Conservation (phyloP, 2,329 filamentous ascomycete genomes). For the Trichoderma koningiopsis region DNA sequence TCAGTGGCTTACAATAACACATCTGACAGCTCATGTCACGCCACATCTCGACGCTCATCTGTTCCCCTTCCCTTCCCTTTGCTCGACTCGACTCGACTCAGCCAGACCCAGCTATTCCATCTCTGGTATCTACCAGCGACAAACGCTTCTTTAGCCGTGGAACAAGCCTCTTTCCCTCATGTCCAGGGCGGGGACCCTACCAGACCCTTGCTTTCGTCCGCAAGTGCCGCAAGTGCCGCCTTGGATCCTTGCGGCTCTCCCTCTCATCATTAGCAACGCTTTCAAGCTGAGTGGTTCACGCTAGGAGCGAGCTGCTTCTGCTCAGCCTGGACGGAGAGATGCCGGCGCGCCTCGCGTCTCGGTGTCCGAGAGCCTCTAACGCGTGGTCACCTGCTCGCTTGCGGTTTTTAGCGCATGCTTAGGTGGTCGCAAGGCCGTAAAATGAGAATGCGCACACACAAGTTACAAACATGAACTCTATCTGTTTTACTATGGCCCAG, state of each 20-base stretch:
- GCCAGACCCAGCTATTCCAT: background rate
- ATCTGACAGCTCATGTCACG: background rate
- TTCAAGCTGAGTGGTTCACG: background rate
- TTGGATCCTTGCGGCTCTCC: background rate
- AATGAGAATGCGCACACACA: background rate
- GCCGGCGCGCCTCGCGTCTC: slow-evolving; percentile 22
- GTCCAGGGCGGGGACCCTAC: background rate
- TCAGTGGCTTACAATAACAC: background rate
- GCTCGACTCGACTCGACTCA: too few relatives aligned
- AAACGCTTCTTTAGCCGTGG: background rate
- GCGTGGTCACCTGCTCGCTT: slow-evolving; percentile 24
- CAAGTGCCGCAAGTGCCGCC: slow-evolving; percentile 5
- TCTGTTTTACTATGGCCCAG: too few relatives aligned
- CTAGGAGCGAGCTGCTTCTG: background rate
- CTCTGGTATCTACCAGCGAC: background rate
- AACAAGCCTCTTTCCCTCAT: background rate
- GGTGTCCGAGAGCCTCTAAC: slow-evolving; percentile 3
- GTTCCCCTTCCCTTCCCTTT: background rate
- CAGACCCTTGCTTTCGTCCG: background rate
- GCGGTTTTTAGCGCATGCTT: background rate
- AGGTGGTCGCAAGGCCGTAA: too few relatives aligned
- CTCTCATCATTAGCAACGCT: background rate
- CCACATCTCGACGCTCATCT: background rate
- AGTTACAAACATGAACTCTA: too few relatives aligned
- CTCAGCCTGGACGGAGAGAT: background rate